Evolutionary conservation across 345 rosid genomes (phyloP).

Genomic region (Citrus unshiu): DNA sequence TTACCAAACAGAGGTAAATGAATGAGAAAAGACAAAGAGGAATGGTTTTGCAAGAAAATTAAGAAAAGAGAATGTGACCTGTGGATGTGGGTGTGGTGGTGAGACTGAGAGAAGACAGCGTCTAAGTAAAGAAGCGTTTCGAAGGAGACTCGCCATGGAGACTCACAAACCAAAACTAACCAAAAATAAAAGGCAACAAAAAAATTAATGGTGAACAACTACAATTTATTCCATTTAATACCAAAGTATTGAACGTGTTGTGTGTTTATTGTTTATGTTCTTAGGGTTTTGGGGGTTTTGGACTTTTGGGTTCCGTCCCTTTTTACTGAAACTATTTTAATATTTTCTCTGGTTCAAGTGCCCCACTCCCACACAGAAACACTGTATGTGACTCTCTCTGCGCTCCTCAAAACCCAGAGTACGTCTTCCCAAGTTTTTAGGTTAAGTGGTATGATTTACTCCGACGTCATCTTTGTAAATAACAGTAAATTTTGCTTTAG

Average conservation of each 20-base stretch:
- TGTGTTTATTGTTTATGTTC: background rate
- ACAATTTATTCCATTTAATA: background rate
- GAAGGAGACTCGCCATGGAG: constrained; percentile 60
- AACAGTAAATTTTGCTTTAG: too few relatives aligned
- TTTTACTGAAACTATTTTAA: too few relatives aligned
- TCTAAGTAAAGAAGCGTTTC: constrained; percentile 39
- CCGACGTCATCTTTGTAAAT: too few relatives aligned
- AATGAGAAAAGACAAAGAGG: background rate
- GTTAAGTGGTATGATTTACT: too few relatives aligned
- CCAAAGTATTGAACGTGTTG: background rate
- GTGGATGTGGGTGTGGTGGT: constrained; percentile 5
- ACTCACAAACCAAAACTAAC: background rate
- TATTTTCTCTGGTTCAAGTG: background rate
- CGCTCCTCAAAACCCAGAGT: too few relatives aligned
- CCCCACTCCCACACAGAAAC: too few relatives aligned
- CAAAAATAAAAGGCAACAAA: constrained; percentile 2
- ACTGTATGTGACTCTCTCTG: too few relatives aligned
- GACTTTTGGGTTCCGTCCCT: background rate
- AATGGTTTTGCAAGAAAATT: background rate
- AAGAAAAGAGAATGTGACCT: constrained; percentile 25
- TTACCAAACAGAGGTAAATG: background rate
- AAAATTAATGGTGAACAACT: background rate
- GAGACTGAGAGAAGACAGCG: constrained; percentile 24
- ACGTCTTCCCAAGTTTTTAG: too few relatives aligned
- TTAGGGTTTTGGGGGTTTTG: background rate